A percentile compares a stretch with the other conserved stretches of the same genome.
These are phyloP conservation scores for Xerocomus nothofagi DNA, from an alignment of 1,284 basidiomycete genomes.

Conservation along the genomic window DNA sequence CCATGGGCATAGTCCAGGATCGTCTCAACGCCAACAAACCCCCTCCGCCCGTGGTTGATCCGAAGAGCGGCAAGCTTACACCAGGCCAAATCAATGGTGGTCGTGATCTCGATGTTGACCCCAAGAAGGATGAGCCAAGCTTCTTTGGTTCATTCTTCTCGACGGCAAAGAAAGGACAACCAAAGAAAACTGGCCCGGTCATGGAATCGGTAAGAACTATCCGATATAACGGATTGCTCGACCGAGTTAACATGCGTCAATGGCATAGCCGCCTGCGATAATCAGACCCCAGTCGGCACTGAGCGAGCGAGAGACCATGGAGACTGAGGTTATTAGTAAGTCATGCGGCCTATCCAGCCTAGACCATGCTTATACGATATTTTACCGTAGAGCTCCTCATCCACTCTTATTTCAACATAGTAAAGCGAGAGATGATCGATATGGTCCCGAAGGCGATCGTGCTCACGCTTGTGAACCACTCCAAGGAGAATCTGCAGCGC, in stretches of 20 bases:
- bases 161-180: constrained; percentile 75
- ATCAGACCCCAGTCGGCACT: constrained; percentile 93
- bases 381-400: constrained; percentile 75
- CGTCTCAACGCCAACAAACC: constrained; percentile 81
- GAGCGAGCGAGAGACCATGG: constrained; percentile 95
- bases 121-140: constrained; percentile 84
- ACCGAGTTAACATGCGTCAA: background rate
- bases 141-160: constrained; percentile 98
- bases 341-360: constrained; percentile 23
- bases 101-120: constrained; percentile 89
- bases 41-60: constrained; percentile 56
- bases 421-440: constrained; percentile 99
- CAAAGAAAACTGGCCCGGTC: constrained; percentile 56
- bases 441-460: constrained; percentile 99
- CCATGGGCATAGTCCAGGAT: constrained; percentile 88
- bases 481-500: constrained; percentile 91
- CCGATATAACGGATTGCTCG: background rate
- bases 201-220: constrained; percentile 72
- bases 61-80: constrained; percentile 66
- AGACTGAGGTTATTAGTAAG: constrained; percentile 99
- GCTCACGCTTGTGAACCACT: constrained; percentile 87
- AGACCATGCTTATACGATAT: background rate
- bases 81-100: constrained; percentile 82
- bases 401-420: constrained; percentile 93
- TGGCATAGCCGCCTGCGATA: constrained; percentile 70